These are phyloP conservation scores for Hanseniaspora lindneri DNA, from an alignment of 805 yeast genomes.

Conservation along the genomic window DNA sequence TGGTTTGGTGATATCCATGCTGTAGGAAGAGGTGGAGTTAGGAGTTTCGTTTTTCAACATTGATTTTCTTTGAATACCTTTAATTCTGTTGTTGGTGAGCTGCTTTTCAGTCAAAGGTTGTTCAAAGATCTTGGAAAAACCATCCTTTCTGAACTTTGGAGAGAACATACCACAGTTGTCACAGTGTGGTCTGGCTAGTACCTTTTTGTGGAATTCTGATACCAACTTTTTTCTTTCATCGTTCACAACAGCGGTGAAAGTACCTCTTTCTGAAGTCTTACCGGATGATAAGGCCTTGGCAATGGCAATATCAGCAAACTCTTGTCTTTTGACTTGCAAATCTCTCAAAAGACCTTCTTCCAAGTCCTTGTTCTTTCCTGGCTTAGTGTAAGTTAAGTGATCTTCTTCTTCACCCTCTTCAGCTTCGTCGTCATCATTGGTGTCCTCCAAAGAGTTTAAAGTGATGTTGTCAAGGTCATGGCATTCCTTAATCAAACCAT, in stretches of 20 bases:
- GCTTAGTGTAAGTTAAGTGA: constrained; percentile 24
- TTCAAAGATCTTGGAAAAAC: constrained; percentile 84
- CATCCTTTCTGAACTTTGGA: constrained; percentile 90
- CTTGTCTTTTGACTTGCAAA: constrained; percentile 48
- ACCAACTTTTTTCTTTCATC: constrained; percentile 73
- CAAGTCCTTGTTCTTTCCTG: constrained; percentile 22
- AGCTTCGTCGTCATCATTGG: constrained; percentile 36
- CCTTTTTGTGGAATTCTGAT: constrained; percentile 61
- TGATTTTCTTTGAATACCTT: constrained; percentile 63
- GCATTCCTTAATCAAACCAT: constrained; percentile 75
- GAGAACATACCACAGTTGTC: constrained; percentile 94
- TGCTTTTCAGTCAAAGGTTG: constrained; percentile 75
- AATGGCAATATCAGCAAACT: constrained; percentile 60
- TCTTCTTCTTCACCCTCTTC: constrained; percentile 37
- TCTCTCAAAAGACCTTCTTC: constrained; percentile 36
- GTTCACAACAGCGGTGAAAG: constrained; percentile 68
- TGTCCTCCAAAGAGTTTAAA: constrained; percentile 26
- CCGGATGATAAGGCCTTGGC: constrained; percentile 67
- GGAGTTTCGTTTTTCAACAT: constrained; percentile 39
- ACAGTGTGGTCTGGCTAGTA: constrained; percentile 73
- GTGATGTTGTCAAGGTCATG: constrained; percentile 56
- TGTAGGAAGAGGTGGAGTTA: constrained; percentile 21
- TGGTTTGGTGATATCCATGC: constrained; percentile 36
- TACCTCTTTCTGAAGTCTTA: constrained; percentile 52
- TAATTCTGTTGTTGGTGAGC: constrained; percentile 64